Conservation (phyloP, 179 eudicot genomes). For the Silene noctiflora region DNA sequence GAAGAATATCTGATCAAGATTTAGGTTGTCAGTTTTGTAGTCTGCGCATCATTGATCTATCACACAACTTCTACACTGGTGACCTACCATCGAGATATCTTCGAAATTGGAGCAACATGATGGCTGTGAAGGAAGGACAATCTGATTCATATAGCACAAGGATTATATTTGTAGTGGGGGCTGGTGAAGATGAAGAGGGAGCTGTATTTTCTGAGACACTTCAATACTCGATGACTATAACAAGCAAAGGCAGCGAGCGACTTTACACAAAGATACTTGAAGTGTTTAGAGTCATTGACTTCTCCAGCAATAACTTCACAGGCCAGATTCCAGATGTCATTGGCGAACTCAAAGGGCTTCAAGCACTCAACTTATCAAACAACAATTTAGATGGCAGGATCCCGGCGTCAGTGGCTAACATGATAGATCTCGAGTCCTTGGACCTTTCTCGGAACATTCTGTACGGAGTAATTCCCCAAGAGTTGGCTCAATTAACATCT, state of each 20-base stretch:
- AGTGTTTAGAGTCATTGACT: conserved; percentile 26
- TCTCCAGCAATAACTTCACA: conserved; percentile 34
- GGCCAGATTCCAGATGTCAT: conserved; percentile 33
- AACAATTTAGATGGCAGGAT: conserved; percentile 31
- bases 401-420: conserved; percentile 28
- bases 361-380: conserved; percentile 36
- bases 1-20: conserved; percentile 2
- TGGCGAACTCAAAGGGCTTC: conserved; percentile 28
- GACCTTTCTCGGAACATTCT: conserved; percentile 39
- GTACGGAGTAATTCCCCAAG: conserved; percentile 29
- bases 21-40: conserved; percentile 9
- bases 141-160: not conserved
- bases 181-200: not conserved
- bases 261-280: conserved; percentile 14
- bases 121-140: not conserved
- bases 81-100: conserved; percentile 30
- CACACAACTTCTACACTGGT: conserved; percentile 34
- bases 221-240: conserved; percentile 4
- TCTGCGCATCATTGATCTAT: conserved; percentile 40
- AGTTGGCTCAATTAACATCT: conserved; percentile 19
- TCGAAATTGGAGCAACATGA: conserved; percentile 37
- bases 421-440: conserved; percentile 32
- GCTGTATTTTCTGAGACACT: not conserved
- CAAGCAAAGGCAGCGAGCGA: conserved; percentile 29
- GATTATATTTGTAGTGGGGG: no score